phyloP scores from a whole-genome alignment of 192 early-diverging fungal genomes.

The Linnemannia elongata region DNA sequence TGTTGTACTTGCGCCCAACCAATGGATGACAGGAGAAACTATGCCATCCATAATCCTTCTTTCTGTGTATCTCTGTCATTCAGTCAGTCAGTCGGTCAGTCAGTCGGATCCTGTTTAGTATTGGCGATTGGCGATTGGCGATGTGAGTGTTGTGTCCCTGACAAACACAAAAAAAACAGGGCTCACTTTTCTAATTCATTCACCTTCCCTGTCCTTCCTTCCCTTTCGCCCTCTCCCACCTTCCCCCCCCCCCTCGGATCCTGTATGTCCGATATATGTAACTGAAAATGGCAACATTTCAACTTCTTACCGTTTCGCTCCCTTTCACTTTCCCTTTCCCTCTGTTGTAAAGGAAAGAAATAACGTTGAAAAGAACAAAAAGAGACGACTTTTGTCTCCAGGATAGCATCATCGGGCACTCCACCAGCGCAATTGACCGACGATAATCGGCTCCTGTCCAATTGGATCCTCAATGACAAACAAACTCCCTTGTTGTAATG shows the following conservation, averaged over 20 bases:
- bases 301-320: neutral
- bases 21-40: neutral
- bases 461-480: neutral
- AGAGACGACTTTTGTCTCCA: neutral
- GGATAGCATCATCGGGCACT: slow-evolving; percentile 26
- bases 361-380: neutral
- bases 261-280: slow-evolving; percentile 6
- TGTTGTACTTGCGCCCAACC: neutral
- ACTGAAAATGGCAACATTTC: slow-evolving; percentile 1
- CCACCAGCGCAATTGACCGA: slow-evolving; percentile 15
- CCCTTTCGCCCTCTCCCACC: neutral
- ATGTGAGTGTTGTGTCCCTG: neutral
- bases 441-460: neutral
- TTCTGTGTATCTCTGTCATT: too few relatives aligned
- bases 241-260: neutral
- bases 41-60: neutral
- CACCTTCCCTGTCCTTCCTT: neutral
- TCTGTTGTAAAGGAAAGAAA: neutral
- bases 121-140: neutral
- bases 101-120: too few relatives aligned
- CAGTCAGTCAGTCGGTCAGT: too few relatives aligned
- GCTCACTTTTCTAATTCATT: neutral
- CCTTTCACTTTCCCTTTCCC: neutral
- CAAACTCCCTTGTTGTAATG: neutral
- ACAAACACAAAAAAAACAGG: neutral